Conservation (phyloP, 306 rosid genomes). For the Oxytropis ochrocephala region DNA sequence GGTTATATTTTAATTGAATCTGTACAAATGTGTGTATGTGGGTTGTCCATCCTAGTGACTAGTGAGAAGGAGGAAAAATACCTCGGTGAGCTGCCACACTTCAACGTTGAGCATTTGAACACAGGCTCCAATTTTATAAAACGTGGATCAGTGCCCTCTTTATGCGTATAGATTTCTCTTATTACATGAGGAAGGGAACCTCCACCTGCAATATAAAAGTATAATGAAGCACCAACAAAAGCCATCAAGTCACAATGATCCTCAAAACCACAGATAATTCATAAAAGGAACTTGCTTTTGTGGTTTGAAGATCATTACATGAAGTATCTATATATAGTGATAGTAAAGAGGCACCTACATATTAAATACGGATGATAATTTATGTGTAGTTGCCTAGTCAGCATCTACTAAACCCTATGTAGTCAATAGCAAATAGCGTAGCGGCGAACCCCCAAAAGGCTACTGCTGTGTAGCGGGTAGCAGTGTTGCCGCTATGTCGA, state of each 20-base stretch:
- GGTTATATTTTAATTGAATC: neutral
- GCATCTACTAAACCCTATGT: too few species aligned
- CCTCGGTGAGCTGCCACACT: constrained; percentile 59
- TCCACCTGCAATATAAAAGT: constrained; percentile 65
- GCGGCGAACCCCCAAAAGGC: too few species aligned
- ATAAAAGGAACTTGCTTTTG: neutral
- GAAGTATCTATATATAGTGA: too few species aligned
- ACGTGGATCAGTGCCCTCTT: constrained; percentile 81
- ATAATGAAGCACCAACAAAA: constrained; percentile 21
- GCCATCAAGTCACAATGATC: neutral
- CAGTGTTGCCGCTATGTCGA: too few species aligned
- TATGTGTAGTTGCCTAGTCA: too few species aligned
- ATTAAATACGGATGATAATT: too few species aligned
- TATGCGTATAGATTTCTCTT: constrained; percentile 44
- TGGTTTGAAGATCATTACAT: neutral
- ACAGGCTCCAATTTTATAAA: constrained; percentile 74
- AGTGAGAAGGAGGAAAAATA: constrained; percentile 14
- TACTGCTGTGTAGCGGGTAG: too few species aligned
- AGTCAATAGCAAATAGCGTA: too few species aligned
- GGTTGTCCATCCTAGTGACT: neutral
- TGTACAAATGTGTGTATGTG: neutral
- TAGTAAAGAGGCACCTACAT: too few species aligned
- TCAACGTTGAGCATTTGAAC: constrained; percentile 73
- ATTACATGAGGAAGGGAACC: constrained; percentile 70
- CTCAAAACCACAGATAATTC: neutral